Evolutionary conservation across 2,329 filamentous ascomycete genomes (phyloP), one percentile per base, ranked within the genome.

Genomic region (Colletotrichum limetticola): DNA sequence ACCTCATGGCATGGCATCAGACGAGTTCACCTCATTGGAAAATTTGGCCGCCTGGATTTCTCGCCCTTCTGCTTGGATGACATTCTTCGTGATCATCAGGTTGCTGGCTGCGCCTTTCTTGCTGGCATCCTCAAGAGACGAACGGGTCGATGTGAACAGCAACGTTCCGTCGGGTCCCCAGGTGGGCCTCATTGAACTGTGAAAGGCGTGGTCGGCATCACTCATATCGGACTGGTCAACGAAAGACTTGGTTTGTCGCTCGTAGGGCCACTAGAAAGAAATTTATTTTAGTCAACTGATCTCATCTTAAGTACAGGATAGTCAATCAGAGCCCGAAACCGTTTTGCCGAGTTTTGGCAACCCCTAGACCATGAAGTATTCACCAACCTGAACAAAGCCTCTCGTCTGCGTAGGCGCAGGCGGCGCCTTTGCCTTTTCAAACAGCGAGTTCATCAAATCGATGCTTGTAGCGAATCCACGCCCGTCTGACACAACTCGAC

Each of bases 401-500:
- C 91, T 91, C 77, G 86, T 85, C 73, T 87, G 82, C 76, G 86
- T 79, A 46, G 86, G 83, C 75, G 85, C 86, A 66, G 85, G 83
- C 75, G 87, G 87, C 66, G 86, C 87, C 85, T 90, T 91, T 75
- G 91, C 88, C 83, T 93, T 90, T 81, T 94, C 93, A 83, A 97
- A 98, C 68, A 98, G 86, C 60, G 95, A 97, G 81, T 97, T 96
- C 95, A 98, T 98, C 81, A 98, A 86, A 85, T 98, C 97, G 84
- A 98, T 97, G 79, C 94, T 95, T 24, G 93, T 98, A 24, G 91
- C 90, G 82, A 98, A 96, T 1, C 93, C 92, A 75, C 90, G 90
- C 66, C 88, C 86, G 77, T 90, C 88, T 52, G 82, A 74, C 22
- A 82, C 78, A 30, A 80, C 76, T 52, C 80, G 80, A 53, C 80